These are phyloP conservation scores for Boletus subparvulus DNA, from an alignment of 768 basidiomycete genomes.

Conservation along the genomic window DNA sequence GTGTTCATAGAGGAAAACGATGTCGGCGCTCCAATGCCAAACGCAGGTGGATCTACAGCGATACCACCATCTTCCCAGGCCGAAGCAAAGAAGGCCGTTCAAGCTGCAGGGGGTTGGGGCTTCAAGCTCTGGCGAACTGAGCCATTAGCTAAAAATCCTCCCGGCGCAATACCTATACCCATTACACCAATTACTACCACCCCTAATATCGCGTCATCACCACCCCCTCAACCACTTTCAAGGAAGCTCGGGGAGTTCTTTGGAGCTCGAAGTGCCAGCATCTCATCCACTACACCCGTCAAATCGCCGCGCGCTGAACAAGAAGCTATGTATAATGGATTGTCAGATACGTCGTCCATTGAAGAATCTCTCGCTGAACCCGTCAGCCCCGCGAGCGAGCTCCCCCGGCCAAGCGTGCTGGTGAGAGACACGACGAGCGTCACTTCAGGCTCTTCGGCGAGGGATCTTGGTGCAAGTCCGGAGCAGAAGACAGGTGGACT, in stretches of 20 bases:
- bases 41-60: slow-evolving; percentile 14
- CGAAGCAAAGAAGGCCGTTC: slow-evolving; percentile 34
- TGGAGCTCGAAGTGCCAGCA: slow-evolving; percentile 48
- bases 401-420: slow-evolving; percentile 24
- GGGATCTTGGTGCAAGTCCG: slow-evolving; percentile 29
- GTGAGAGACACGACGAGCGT: slow-evolving; percentile 33
- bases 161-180: slow-evolving; percentile 30
- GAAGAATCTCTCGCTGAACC: slow-evolving; percentile 38
- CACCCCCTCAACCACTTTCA: slow-evolving; percentile 47
- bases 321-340: slow-evolving; percentile 26
- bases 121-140: slow-evolving; percentile 69
- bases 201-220: slow-evolving; percentile 22
- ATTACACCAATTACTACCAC: slow-evolving; percentile 20
- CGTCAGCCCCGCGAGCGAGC: slow-evolving; percentile 32
- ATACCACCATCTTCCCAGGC: slow-evolving; percentile 22
- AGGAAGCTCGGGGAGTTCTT: slow-evolving; percentile 75
- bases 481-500: slow-evolving; percentile 25
- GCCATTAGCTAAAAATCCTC: slow-evolving; percentile 27
- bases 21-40: slow-evolving; percentile 42
- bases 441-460: slow-evolving; percentile 25
- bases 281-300: slow-evolving; percentile 43
- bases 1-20: slow-evolving; percentile 79
- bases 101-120: slow-evolving; percentile 52
- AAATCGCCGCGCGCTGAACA: slow-evolving; percentile 26
- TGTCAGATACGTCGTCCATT: slow-evolving; percentile 38